Conservation (phyloP, 306 rosid species). For the Dryas drummondii region DNA sequence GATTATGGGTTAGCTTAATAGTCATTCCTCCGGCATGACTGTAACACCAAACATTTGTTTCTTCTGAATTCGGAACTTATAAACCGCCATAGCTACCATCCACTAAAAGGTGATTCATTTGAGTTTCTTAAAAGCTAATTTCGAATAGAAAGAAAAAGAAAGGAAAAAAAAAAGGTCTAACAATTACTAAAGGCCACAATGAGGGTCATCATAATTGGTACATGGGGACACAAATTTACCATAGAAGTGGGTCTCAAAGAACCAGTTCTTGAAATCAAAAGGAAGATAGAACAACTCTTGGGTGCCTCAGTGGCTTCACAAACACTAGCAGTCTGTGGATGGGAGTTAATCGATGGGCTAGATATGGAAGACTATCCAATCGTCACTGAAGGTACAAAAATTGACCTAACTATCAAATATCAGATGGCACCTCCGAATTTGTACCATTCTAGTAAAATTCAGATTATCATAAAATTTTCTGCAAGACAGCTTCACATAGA, state of each 20-base stretch:
- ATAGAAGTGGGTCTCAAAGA: slow-evolving; percentile 62
- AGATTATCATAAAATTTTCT: slow-evolving; percentile 50
- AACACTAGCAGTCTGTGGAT: slow-evolving; percentile 57
- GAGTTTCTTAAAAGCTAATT: not conserved
- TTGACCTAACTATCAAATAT: slow-evolving; percentile 59
- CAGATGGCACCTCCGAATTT: slow-evolving; percentile 20
- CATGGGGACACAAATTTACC: slow-evolving; percentile 43
- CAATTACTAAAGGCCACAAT: slow-evolving; percentile 17
- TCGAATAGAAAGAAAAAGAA: not conserved
- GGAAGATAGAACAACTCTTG: slow-evolving; percentile 64
- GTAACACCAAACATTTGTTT: not conserved
- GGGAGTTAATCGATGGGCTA: slow-evolving; percentile 80
- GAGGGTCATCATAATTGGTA: slow-evolving; percentile 40
- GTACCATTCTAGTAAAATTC: slow-evolving; percentile 38
- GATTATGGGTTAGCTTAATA: not conserved
- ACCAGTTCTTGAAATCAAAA: slow-evolving; percentile 60
- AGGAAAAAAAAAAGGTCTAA: not conserved
- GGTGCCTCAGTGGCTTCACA: slow-evolving; percentile 63
- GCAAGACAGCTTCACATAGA: slow-evolving; percentile 54
- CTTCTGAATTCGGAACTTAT: not conserved
- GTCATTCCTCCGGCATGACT: slow-evolving; percentile 8
- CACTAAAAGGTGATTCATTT: not conserved
- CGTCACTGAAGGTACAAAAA: slow-evolving; percentile 65
- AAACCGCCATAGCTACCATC: not conserved
- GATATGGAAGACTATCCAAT: slow-evolving; percentile 94